Evolutionary conservation across 352 stramenopile species (phyloP).

Genomic region (Phytophthora multivora): DNA sequence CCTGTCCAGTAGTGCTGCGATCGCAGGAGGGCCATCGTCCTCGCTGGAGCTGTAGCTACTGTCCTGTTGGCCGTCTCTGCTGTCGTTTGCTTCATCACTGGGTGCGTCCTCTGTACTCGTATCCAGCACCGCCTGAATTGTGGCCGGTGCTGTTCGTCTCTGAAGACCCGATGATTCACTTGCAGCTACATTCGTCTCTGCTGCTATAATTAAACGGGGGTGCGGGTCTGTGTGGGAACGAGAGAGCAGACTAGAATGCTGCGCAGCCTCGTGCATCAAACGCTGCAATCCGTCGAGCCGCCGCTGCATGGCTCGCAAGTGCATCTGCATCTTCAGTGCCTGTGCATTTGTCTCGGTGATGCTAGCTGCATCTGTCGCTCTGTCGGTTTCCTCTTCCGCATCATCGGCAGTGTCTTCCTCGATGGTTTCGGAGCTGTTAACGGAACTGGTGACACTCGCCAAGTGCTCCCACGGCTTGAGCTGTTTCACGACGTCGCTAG

Average conservation of each 20-base stretch:
- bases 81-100: slow-evolving; percentile 11
- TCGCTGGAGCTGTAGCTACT: background rate
- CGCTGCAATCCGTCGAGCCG: slow-evolving; percentile 23
- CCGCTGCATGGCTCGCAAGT: slow-evolving; percentile 29
- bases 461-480: slow-evolving; percentile 19
- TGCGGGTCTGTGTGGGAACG: background rate
- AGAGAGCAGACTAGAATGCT: background rate
- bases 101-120: background rate
- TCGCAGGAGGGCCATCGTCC: background rate
- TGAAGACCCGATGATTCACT: background rate
- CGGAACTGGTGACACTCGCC: slow-evolving; percentile 14
- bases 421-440: slow-evolving; percentile 23
- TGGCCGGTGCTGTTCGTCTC: background rate
- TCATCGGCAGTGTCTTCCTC: slow-evolving; percentile 13
- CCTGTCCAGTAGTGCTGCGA: slow-evolving; percentile 14
- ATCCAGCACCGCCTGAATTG: too few species aligned
- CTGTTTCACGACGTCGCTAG: slow-evolving; percentile 4
- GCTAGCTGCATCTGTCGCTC: background rate
- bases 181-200: background rate
- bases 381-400: background rate
- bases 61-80: background rate
- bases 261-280: slow-evolving; percentile 18
- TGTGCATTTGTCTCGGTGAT: background rate
- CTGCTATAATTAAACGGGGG: background rate
- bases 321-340: slow-evolving; percentile 17